These are phyloP conservation scores for Mortierella sp. DNA, from an alignment of 371 early-diverging fungal genomes.

Conservation along the genomic window DNA sequence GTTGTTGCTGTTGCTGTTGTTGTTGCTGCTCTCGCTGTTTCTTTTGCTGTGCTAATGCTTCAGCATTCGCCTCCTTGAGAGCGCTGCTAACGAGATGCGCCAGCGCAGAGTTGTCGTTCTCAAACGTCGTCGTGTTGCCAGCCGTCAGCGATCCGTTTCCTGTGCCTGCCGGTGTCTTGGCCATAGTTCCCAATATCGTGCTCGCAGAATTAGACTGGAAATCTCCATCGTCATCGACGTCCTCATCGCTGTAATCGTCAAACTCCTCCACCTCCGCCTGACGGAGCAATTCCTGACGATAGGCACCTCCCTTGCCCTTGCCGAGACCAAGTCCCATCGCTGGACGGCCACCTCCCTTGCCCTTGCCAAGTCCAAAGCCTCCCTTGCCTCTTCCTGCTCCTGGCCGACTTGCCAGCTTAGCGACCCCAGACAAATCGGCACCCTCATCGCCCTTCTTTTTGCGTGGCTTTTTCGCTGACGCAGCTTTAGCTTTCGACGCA, in stretches of 20 bases:
- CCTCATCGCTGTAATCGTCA: constrained; percentile 49
- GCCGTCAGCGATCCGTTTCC: constrained; percentile 23
- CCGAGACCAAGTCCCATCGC: constrained; percentile 49
- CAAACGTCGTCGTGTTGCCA: constrained; percentile 31
- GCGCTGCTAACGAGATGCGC: constrained; percentile 44
- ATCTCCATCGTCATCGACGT: constrained; percentile 22
- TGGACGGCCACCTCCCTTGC: constrained; percentile 45
- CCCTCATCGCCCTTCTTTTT: constrained; percentile 45
- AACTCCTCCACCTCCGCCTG: constrained; percentile 54
- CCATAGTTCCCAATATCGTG: not conserved
- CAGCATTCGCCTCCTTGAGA: constrained; percentile 28
- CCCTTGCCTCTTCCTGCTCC: constrained; percentile 53
- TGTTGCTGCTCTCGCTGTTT: constrained; percentile 3
- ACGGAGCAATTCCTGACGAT: constrained; percentile 46
- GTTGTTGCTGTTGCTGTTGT: constrained; percentile 21
- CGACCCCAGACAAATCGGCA: constrained; percentile 6
- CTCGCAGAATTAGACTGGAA: constrained; percentile 11
- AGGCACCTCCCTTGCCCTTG: constrained; percentile 57
- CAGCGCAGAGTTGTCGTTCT: constrained; percentile 35
- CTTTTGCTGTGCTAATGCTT: constrained; percentile 26
- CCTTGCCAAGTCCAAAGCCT: constrained; percentile 50
- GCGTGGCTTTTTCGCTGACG: constrained; percentile 40
- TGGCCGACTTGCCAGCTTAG: constrained; percentile 14
- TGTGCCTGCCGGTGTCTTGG: not conserved
- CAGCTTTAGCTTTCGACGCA: constrained; percentile 28